A percentile compares a stretch with the other conserved stretches of the same genome.
These are phyloP conservation scores for Candida dendrica DNA, from an alignment of 805 yeast species.

Conservation along the genomic window DNA sequence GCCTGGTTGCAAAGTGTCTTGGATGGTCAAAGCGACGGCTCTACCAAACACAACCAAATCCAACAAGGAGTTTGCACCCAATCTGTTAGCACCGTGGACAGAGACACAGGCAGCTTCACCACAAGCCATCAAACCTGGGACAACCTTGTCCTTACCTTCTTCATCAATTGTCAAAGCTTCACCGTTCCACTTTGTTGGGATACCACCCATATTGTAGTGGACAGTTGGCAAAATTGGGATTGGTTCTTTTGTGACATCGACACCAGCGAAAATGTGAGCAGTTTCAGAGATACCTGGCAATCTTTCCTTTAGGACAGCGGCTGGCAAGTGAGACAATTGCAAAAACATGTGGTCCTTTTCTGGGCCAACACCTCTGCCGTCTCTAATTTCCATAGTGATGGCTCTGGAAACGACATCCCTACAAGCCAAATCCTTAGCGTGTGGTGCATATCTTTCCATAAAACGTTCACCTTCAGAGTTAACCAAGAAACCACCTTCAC, in stretches of 20 bases:
- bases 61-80: slow-evolving; percentile 95
- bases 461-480: slow-evolving; percentile 98
- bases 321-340: slow-evolving; percentile 91
- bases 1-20: slow-evolving; percentile 81
- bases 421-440: slow-evolving; percentile 96
- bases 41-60: slow-evolving; percentile 98
- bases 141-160: slow-evolving; percentile 81
- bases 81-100: slow-evolving; percentile 98
- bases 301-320: slow-evolving; percentile 87
- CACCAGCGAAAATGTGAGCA: slow-evolving; percentile 97
- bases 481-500: slow-evolving; percentile 97
- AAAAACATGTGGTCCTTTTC: slow-evolving; percentile 90
- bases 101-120: slow-evolving; percentile 99
- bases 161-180: slow-evolving; percentile 82
- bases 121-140: slow-evolving; percentile 92
- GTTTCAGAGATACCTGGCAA: slow-evolving; percentile 99
- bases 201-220: slow-evolving; percentile 99
- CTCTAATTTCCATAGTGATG: slow-evolving; percentile 96
- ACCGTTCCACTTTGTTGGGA: slow-evolving; percentile 96
- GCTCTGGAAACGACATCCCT: slow-evolving; percentile 98
- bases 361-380: slow-evolving; percentile 98
- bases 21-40: slow-evolving; percentile 91
- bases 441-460: slow-evolving; percentile 99
- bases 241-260: slow-evolving; percentile 98
- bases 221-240: slow-evolving; percentile 98